Evolutionary conservation across 2,329 filamentous ascomycete genomes (phyloP), one percentile per base, ranked within the genome.

Genomic region (Fonsecaea multimorphosa): DNA sequence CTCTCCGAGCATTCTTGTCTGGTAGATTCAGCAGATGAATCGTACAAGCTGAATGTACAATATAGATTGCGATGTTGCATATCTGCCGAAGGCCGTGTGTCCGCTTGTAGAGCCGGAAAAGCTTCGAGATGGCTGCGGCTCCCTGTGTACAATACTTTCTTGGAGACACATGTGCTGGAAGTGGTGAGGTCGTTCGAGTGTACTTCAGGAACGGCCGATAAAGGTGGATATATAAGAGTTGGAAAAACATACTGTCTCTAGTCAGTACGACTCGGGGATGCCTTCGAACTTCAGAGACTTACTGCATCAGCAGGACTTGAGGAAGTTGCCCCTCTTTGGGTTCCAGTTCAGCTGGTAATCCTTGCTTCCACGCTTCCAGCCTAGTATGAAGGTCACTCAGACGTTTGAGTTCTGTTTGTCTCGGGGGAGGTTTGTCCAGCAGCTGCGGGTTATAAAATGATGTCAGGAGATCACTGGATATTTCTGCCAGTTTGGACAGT

Each of bases 181-280:
- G 84, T 0, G 93, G 94, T 0, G 93, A 97, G 0, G 88, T 89
- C 6, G 86, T 81, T 56, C 91, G 92, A 2, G 87, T 90, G 75
- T 97, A 98, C 77, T 95, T 97, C 58, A 98, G 84, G 75, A 98
- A 98, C 0, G 95, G 94, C 4, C 94, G 88, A 82, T 97, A 98
- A 3, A 98, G 87, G 74, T 98, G 93, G 66, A 98, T 96, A 75
- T 96, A 96, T 54, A 97, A 88, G 0, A 98, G 85, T 74, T 98
- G 93, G 77, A 94, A 97, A 79, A 98, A 97, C 93, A 98, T 98
- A 80, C 93, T 97, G 73, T 24, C 44, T n/a, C 24, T 44, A 57
- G 51, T 62, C 61, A 57, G 58, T 7, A 24, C 40, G 58, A 19
- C 12, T 29, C 44, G n/a, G n/a, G 22, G 16, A 11, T 22, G n/a